A percentile compares a stretch with the other conserved stretches of the same genome.
Evolutionary conservation across 78 protist genomes (phyloP).

Genomic region (slime mould (Dictyostelium discoideum)): DNA sequence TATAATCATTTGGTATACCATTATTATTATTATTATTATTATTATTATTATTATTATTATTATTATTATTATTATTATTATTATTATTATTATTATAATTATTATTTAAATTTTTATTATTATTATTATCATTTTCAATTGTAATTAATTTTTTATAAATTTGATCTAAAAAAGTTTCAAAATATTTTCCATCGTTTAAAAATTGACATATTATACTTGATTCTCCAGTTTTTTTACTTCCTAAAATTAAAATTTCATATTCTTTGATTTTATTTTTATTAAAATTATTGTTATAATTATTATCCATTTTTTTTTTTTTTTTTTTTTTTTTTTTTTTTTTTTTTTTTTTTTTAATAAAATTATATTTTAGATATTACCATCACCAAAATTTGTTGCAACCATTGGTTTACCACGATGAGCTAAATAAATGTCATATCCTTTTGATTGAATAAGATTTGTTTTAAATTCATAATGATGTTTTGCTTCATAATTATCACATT

Average conservation of each 20-base stretch:
- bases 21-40: too few species aligned
- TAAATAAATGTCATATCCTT: not conserved
- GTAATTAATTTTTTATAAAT: not conserved
- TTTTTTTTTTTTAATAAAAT: too few species aligned
- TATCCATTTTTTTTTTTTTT: too few species aligned
- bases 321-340: too few species aligned
- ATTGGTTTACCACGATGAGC: not conserved
- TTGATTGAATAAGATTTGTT: not conserved
- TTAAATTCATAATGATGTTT: not conserved
- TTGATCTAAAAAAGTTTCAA: not conserved
- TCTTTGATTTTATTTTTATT: not conserved
- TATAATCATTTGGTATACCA: not conserved
- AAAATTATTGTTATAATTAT: too few species aligned
- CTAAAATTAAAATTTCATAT: not conserved
- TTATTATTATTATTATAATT: too few species aligned
- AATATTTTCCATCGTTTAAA: not conserved
- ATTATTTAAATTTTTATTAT: too few species aligned
- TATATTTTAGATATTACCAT: too few species aligned
- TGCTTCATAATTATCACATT: not conserved
- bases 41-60: too few species aligned
- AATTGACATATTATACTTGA: not conserved
- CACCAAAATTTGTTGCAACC: not conserved
- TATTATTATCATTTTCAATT: not conserved
- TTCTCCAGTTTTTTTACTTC: not conserved
- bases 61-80: too few species aligned